Percentiles rank a stretch among this genome's conserved stretches.
phyloP scores from a whole-genome alignment of 257 asterid genomes.

The Voacanga thouarsii region DNA sequence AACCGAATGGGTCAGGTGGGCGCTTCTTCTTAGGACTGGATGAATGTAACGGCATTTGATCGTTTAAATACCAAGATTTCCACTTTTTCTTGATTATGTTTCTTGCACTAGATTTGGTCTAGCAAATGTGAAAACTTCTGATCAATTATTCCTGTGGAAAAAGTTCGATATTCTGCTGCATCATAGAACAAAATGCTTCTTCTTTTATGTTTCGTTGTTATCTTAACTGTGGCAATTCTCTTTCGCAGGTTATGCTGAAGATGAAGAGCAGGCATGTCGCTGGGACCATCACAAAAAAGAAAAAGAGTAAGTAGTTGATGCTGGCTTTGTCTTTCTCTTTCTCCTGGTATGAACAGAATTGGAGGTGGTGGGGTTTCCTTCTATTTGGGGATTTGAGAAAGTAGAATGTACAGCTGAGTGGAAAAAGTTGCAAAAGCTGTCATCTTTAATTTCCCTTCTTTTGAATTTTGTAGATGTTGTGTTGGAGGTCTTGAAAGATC shows the following conservation, averaged over 20 bases:
- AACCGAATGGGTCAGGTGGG: constrained; percentile 83
- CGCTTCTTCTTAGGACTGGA: constrained; percentile 22
- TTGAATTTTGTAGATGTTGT: constrained; percentile 65
- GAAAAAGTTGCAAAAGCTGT: constrained; percentile 26
- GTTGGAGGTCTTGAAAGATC: constrained; percentile 67
- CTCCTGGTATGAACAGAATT: constrained; percentile 52
- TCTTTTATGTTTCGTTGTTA: neutral
- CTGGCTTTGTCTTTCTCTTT: constrained; percentile 38
- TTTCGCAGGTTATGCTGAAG: constrained; percentile 32
- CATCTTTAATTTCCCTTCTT: constrained; percentile 23
- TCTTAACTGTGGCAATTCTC: constrained; percentile 4
- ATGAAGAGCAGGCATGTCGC: constrained; percentile 96
- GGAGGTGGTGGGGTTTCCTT: constrained; percentile 50
- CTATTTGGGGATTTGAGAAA: constrained; percentile 88
- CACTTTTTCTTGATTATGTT: constrained; percentile 5
- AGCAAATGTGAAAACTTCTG: neutral
- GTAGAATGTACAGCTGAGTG: constrained; percentile 27
- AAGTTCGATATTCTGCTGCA: neutral
- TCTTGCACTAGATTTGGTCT: neutral
- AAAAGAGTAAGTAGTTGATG: constrained; percentile 72
- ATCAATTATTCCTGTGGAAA: neutral
- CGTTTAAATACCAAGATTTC: neutral
- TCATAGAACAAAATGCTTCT: neutral
- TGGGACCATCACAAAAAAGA: constrained; percentile 99
- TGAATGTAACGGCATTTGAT: constrained; percentile 16